Conservation (phyloP, 768 basidiomycete genomes). For the Termitomyces titanicus region DNA sequence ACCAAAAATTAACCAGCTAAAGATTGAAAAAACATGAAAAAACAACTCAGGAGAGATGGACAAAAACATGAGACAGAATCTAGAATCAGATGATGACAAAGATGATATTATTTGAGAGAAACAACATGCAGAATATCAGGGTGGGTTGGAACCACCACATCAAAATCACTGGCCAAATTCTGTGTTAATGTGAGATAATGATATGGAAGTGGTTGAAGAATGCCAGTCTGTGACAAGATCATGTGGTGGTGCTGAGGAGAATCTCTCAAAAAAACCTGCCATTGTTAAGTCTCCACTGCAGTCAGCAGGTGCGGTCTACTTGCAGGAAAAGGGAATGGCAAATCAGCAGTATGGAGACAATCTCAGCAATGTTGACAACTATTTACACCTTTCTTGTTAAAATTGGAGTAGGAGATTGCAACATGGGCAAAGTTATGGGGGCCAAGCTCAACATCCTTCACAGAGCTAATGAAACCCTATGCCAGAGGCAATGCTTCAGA, state of each 20-base stretch:
- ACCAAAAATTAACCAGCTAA: not conserved
- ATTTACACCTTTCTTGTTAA: constrained; percentile 28
- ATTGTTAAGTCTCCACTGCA: constrained; percentile 1
- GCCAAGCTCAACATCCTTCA: constrained; percentile 31
- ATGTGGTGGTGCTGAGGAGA: not conserved
- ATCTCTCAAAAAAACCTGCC: not conserved
- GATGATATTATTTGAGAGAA: not conserved
- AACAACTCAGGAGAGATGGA: too few species aligned
- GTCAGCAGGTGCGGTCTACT: constrained; percentile 2
- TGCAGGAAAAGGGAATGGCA: not conserved
- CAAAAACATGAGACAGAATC: too few species aligned
- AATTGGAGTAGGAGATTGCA: constrained; percentile 36
- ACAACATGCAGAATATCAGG: not conserved
- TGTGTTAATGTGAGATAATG: not conserved
- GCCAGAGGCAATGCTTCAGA: constrained; percentile 29
- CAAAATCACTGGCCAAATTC: not conserved
- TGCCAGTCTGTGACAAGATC: not conserved
- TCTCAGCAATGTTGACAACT: constrained; percentile 6
- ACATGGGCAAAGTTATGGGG: constrained; percentile 35
- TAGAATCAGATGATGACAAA: not conserved
- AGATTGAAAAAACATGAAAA: too few species aligned
- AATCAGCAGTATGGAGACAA: constrained; percentile 1
- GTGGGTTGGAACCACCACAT: not conserved
- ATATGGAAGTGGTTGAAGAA: not conserved
- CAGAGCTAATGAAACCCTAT: constrained; percentile 36